Evolutionary conservation across 2,329 filamentous ascomycete genomes (phyloP).

Genomic region (Cryoendolithus antarcticus): DNA sequence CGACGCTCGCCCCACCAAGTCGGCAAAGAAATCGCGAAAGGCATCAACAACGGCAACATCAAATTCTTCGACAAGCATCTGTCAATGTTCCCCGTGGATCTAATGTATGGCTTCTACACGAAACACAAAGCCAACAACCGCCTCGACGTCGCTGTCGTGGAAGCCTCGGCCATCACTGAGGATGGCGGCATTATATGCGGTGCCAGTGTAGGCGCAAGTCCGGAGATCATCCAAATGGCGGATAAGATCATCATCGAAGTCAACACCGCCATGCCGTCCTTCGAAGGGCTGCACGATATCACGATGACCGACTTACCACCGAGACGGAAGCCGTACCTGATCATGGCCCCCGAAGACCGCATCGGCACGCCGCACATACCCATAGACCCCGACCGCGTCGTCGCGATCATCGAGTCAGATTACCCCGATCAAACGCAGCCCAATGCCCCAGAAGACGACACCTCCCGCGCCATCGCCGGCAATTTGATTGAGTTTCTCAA

Average conservation of each 20-base stretch:
- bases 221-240: constrained; percentile 79
- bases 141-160: constrained; percentile 73
- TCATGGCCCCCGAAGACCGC: constrained; percentile 75
- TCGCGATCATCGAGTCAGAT: constrained; percentile 74
- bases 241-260: constrained; percentile 80
- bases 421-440: constrained; percentile 66
- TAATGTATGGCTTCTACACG: constrained; percentile 68
- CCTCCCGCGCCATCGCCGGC: constrained; percentile 57
- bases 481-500: constrained; percentile 79
- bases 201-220: constrained; percentile 68
- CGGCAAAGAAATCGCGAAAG: constrained; percentile 79
- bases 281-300: constrained; percentile 83
- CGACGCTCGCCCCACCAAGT: constrained; percentile 76
- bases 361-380: constrained; percentile 76
- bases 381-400: constrained; percentile 70
- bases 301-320: constrained; percentile 79
- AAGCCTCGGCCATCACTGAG: constrained; percentile 71
- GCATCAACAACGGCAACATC: constrained; percentile 79
- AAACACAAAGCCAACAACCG: constrained; percentile 61
- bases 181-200: constrained; percentile 82
- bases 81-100: constrained; percentile 79
- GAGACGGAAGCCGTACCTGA: constrained; percentile 68
- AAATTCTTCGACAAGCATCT: constrained; percentile 91
- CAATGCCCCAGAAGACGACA: constrained; percentile 65
- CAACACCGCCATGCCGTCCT: constrained; percentile 73